Percentiles rank a stretch among this genome's conserved stretches.
phyloP scores from a whole-genome alignment of 2,329 filamentous ascomycete species.

The Tolypocladium tundrense region DNA sequence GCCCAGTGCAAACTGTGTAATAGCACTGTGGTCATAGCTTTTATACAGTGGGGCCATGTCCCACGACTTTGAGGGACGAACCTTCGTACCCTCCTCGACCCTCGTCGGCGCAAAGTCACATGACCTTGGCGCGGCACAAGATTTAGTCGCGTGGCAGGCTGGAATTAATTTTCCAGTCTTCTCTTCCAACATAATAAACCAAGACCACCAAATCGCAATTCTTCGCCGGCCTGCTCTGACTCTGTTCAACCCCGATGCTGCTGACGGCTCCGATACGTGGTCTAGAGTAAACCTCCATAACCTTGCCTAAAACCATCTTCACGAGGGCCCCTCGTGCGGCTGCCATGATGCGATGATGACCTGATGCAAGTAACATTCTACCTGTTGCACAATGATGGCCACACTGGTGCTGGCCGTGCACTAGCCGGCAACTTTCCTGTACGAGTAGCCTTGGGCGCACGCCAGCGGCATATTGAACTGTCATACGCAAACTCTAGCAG shows the following conservation, averaged over 20 bases:
- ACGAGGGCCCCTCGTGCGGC: constrained; percentile 56
- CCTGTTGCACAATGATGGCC: not conserved
- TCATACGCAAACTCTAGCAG: not conserved
- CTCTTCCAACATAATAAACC: constrained; percentile 18
- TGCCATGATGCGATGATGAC: constrained; percentile 60
- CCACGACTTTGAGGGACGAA: too few relatives aligned
- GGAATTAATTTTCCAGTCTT: constrained; percentile 2
- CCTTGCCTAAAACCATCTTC: constrained; percentile 60
- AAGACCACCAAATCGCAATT: constrained; percentile 36
- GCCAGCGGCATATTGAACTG: not conserved
- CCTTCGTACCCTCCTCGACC: not conserved
- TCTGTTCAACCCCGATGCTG: constrained; percentile 21
- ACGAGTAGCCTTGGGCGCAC: not conserved
- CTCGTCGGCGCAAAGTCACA: not conserved
- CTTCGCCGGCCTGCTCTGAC: constrained; percentile 25
- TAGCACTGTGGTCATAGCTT: too few relatives aligned
- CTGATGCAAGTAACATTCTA: constrained; percentile 51
- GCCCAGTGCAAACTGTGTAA: too few relatives aligned
- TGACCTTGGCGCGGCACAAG: not conserved
- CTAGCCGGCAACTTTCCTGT: not conserved
- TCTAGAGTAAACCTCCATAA: constrained; percentile 45
- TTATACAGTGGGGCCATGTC: too few relatives aligned
- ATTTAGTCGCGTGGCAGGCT: not conserved
- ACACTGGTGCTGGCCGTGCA: not conserved
- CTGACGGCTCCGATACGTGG: constrained; percentile 45